Conservation (phyloP, 352 stramenopile genomes). For the Thraustochytrium striatum region DNA sequence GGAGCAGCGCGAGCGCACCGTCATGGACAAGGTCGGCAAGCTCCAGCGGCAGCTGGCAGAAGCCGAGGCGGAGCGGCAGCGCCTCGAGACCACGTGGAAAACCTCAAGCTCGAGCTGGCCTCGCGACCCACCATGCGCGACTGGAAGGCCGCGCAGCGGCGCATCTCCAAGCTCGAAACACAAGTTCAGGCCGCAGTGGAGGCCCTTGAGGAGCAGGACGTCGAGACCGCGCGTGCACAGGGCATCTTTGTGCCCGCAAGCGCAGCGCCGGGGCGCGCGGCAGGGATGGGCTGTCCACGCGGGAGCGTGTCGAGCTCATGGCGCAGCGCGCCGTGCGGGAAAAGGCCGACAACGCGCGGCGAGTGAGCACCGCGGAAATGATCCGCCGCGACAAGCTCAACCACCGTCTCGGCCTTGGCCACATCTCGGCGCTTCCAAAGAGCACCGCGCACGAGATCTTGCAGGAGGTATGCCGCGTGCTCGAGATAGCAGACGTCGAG, state of each 20-base stretch:
- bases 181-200: slow-evolving; percentile 58
- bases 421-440: slow-evolving; percentile 66
- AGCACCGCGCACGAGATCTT: slow-evolving; percentile 70
- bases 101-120: slow-evolving; percentile 67
- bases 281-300: not conserved
- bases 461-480: slow-evolving; percentile 71
- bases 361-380: slow-evolving; percentile 69
- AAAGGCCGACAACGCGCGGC: not conserved
- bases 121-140: slow-evolving; percentile 74
- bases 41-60: slow-evolving; percentile 69
- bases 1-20: slow-evolving; percentile 66
- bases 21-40: slow-evolving; percentile 69
- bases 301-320: slow-evolving; percentile 39
- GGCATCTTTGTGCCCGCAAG: slow-evolving; percentile 26
- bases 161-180: slow-evolving; percentile 69
- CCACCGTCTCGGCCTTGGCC: slow-evolving; percentile 69
- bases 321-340: slow-evolving; percentile 20
- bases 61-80: slow-evolving; percentile 63
- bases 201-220: slow-evolving; percentile 25
- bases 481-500: slow-evolving; percentile 73
- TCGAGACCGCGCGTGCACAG: not conserved
- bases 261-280: not conserved
- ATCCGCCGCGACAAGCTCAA: slow-evolving; percentile 71
- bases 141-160: slow-evolving; percentile 66
- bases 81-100: slow-evolving; percentile 73